These are phyloP conservation scores for Cubamyces lactineus DNA, from an alignment of 768 basidiomycete genomes.

Conservation along the genomic window DNA sequence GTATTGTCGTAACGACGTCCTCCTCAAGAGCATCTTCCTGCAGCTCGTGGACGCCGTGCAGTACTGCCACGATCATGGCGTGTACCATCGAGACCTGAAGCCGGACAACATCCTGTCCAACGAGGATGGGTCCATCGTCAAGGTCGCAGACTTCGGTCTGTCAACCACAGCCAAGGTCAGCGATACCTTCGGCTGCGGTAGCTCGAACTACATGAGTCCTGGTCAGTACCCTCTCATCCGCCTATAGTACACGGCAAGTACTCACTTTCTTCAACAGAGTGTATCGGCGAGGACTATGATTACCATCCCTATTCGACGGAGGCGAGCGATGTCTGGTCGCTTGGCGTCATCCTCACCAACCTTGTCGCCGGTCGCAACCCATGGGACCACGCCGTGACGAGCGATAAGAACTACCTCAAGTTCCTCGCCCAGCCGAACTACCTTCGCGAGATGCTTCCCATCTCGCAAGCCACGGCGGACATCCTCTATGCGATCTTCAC, in stretches of 20 bases:
- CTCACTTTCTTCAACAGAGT: constrained; percentile 25
- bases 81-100: constrained; percentile 63
- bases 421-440: constrained; percentile 50
- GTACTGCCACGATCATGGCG: constrained; percentile 51
- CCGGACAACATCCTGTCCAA: constrained; percentile 54
- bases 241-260: background rate
- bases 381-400: constrained; percentile 53
- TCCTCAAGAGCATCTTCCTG: constrained; percentile 53
- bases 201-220: constrained; percentile 33
- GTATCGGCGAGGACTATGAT: constrained; percentile 28
- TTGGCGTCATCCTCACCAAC: constrained; percentile 57
- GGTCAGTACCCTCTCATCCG: constrained; percentile 22
- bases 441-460: constrained; percentile 52
- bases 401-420: constrained; percentile 49
- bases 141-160: constrained; percentile 50
- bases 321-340: constrained; percentile 42
- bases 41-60: constrained; percentile 60
- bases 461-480: constrained; percentile 48
- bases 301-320: constrained; percentile 39
- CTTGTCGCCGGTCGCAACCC: constrained; percentile 55
- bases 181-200: constrained; percentile 29
- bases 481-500: constrained; percentile 62
- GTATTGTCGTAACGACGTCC: constrained; percentile 47
- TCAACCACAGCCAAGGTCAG: constrained; percentile 27
- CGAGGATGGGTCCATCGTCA: constrained; percentile 42